Conservation (phyloP, 768 basidiomycete genomes). For the Auriculariales sp. region DNA sequence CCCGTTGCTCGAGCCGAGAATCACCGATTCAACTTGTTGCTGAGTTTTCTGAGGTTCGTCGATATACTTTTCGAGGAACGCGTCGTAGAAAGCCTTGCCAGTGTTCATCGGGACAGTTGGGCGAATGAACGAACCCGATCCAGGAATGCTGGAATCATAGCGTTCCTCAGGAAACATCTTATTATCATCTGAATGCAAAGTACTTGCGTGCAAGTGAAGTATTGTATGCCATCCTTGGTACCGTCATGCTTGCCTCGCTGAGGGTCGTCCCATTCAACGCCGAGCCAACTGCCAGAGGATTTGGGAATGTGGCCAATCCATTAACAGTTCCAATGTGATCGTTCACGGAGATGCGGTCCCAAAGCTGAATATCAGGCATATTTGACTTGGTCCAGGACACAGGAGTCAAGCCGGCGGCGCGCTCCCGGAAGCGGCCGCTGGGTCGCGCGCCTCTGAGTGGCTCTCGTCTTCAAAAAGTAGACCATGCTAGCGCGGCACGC, state of each 20-base stretch:
- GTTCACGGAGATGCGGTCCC: conserved; percentile 39
- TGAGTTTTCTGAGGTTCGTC: conserved; percentile 29
- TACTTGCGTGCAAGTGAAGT: conserved; percentile 67
- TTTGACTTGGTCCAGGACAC: not conserved
- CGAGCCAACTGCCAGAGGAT: conserved; percentile 68
- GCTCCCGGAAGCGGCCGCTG: not conserved
- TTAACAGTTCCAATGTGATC: conserved; percentile 51
- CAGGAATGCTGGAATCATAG: conserved; percentile 35
- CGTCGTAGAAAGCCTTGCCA: conserved; percentile 60
- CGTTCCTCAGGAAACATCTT: too few relatives aligned
- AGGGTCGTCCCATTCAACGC: conserved; percentile 93
- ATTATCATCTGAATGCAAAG: not conserved
- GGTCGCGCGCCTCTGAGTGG: not conserved
- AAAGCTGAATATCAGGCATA: conserved; percentile 10
- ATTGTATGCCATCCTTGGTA: conserved; percentile 54
- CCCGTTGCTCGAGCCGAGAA: conserved; percentile 71
- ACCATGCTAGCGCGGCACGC: too few relatives aligned
- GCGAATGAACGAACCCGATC: conserved; percentile 71
- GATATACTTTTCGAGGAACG: conserved; percentile 66
- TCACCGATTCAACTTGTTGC: conserved; percentile 41
- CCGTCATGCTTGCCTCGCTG: conserved; percentile 81
- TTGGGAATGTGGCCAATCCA: conserved; percentile 52
- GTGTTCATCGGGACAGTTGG: conserved; percentile 41
- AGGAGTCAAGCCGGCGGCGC: not conserved
- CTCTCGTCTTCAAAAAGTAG: not conserved